A percentile compares a stretch with the other conserved stretches of the same genome.
These are phyloP conservation scores for Nothophaeocryptopus gaeumannii DNA, from an alignment of 2,329 filamentous ascomycete genomes.

Conservation along the genomic window DNA sequence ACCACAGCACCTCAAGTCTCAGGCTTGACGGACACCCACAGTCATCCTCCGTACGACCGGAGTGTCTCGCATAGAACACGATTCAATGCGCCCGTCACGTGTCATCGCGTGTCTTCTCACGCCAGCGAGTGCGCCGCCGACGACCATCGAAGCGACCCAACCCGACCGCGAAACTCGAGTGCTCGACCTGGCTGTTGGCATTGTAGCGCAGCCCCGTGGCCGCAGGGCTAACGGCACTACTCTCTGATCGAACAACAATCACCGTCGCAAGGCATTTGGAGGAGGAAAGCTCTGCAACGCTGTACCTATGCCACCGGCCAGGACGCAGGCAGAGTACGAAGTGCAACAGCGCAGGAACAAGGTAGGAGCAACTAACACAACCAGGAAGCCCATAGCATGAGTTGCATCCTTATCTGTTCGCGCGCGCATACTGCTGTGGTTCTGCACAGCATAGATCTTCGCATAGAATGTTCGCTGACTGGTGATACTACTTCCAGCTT, in stretches of 20 bases:
- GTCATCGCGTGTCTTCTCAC: conserved; percentile 2
- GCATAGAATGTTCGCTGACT: conserved; percentile 10
- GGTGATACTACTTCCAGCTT: conserved; percentile 58
- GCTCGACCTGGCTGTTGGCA: background rate
- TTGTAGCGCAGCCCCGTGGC: background rate
- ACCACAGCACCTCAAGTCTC: too few relatives aligned
- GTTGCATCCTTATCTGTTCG: conserved; percentile 1
- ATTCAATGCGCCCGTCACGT: conserved; percentile 7
- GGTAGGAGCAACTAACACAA: conserved; percentile 19
- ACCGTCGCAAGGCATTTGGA: background rate
- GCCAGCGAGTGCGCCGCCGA: background rate
- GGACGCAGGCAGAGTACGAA: conserved; percentile 35
- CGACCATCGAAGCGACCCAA: background rate
- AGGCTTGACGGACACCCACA: background rate
- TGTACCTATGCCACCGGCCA: conserved; percentile 24
- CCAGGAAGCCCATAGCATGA: background rate
- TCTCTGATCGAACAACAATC: background rate
- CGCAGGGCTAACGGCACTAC: background rate
- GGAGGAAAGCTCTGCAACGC: background rate
- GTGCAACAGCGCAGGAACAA: conserved; percentile 37
- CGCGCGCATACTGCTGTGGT: conserved; percentile 3
- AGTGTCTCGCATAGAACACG: background rate
- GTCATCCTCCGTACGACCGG: background rate
- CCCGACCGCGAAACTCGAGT: background rate
- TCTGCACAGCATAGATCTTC: conserved; percentile 4